Percentiles rank a stretch among this genome's conserved stretches.
Evolutionary conservation across 2,329 filamentous ascomycete genomes (phyloP).

Genomic region (Monascus ruber): DNA sequence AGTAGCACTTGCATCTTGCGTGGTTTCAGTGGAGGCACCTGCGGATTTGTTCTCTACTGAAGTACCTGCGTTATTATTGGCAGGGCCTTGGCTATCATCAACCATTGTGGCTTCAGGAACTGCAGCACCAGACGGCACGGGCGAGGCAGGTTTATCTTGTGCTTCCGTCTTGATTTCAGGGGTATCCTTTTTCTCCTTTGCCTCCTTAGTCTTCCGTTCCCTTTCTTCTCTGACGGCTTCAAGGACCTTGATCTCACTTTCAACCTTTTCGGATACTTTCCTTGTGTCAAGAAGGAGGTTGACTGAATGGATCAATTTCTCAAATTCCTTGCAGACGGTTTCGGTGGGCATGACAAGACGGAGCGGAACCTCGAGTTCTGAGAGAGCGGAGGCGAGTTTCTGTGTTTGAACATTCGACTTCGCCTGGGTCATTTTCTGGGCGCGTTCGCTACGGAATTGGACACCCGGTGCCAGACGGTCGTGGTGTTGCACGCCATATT

Average conservation of each 20-base stretch:
- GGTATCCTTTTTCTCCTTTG: slow-evolving; percentile 14
- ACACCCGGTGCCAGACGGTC: slow-evolving; percentile 79
- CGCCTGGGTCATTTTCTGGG: slow-evolving; percentile 38
- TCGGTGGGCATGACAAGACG: slow-evolving; percentile 40
- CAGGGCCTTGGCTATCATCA: neutral
- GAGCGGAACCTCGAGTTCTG: slow-evolving; percentile 36
- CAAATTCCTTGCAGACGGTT: slow-evolving; percentile 39
- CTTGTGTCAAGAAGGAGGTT: slow-evolving; percentile 37
- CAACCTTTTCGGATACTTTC: slow-evolving; percentile 37
- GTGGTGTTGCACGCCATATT: slow-evolving; percentile 75
- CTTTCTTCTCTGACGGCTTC: slow-evolving; percentile 31
- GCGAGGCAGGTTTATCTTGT: slow-evolving; percentile 15
- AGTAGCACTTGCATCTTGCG: neutral
- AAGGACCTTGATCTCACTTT: slow-evolving; percentile 37
- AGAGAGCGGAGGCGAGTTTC: slow-evolving; percentile 36
- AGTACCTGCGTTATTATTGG: no score
- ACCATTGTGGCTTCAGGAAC: neutral
- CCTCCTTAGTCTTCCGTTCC: slow-evolving; percentile 23
- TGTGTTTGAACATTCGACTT: slow-evolving; percentile 40
- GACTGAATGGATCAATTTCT: slow-evolving; percentile 36
- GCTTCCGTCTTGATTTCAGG: slow-evolving; percentile 24
- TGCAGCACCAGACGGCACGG: neutral
- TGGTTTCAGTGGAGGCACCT: no score
- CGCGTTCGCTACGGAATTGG: slow-evolving; percentile 64
- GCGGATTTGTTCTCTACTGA: no score